Conservation (phyloP, 1,139 yeast species). For the Diutina neorugosa region DNA sequence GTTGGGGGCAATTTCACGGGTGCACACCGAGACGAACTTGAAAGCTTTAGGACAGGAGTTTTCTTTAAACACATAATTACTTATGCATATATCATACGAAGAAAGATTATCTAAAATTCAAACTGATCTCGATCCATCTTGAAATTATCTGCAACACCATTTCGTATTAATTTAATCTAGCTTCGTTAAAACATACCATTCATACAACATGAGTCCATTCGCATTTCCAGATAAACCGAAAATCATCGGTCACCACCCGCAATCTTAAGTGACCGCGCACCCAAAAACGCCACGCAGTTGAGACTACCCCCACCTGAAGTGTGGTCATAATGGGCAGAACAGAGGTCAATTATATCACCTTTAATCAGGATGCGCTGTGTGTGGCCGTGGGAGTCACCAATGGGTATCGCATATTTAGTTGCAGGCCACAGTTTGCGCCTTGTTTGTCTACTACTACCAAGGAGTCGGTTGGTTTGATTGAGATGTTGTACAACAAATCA, state of each 20-base stretch:
- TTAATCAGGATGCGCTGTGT: conserved; percentile 88
- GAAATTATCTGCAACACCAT: no score
- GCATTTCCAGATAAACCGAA: neutral
- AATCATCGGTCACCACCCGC: neutral
- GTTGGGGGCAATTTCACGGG: neutral
- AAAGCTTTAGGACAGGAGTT: neutral
- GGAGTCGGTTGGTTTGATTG: conserved; percentile 63
- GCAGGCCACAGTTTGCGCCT: conserved; percentile 73
- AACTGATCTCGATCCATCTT: no score
- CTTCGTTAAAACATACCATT: no score
- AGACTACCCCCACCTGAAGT: neutral
- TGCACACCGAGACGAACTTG: neutral
- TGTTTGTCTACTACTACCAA: conserved; percentile 42
- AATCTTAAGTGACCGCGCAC: neutral
- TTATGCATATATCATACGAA: neutral
- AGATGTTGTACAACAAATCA: conserved; percentile 87
- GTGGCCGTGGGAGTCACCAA: conserved; percentile 67
- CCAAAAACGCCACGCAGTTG: neutral
- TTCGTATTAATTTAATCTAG: no score
- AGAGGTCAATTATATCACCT: conserved; percentile 47
- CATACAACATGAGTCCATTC: neutral
- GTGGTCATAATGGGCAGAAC: neutral
- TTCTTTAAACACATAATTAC: neutral
- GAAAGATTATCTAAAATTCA: no score
- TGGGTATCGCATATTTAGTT: conserved; percentile 79